A percentile compares a stretch with the other conserved stretches of the same genome.
Conservation (phyloP, 2,329 filamentous ascomycete genomes). For the Fusarium sacchari region DNA sequence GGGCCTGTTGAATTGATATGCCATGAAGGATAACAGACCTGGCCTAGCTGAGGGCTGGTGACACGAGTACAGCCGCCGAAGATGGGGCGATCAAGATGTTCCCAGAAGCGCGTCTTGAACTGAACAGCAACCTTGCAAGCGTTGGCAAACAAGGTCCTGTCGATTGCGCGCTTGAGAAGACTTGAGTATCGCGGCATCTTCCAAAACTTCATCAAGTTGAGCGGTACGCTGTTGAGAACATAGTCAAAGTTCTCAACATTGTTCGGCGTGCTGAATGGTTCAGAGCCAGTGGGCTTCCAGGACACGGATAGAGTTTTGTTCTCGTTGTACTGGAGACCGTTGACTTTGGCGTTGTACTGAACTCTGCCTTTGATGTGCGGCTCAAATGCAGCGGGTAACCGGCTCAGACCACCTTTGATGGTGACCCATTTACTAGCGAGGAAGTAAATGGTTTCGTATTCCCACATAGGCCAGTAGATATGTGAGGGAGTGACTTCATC, state of each 20-base stretch:
- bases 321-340: neutral
- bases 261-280: conserved; percentile 31
- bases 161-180: conserved; percentile 40
- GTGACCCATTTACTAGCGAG: conserved; percentile 27
- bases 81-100: conserved; percentile 64
- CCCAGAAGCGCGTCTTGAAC: conserved; percentile 72
- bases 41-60: conserved; percentile 21
- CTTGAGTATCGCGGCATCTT: conserved; percentile 50
- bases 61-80: conserved; percentile 67
- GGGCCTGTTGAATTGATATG: conserved; percentile 34
- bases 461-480: conserved; percentile 44
- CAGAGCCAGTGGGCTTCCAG: conserved; percentile 31
- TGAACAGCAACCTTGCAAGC: conserved; percentile 48
- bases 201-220: conserved; percentile 52
- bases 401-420: conserved; percentile 5
- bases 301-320: conserved; percentile 18
- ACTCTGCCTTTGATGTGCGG: neutral
- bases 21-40: conserved; percentile 34
- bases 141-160: conserved; percentile 37
- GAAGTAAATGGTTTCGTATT: conserved; percentile 25
- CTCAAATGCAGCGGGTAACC: neutral
- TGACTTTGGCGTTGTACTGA: conserved; percentile 2
- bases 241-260: conserved; percentile 51
- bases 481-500: conserved; percentile 10
- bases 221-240: conserved; percentile 50